Conservation (phyloP, 2,329 filamentous ascomycete species). For the Colletotrichum liaoningense region DNA sequence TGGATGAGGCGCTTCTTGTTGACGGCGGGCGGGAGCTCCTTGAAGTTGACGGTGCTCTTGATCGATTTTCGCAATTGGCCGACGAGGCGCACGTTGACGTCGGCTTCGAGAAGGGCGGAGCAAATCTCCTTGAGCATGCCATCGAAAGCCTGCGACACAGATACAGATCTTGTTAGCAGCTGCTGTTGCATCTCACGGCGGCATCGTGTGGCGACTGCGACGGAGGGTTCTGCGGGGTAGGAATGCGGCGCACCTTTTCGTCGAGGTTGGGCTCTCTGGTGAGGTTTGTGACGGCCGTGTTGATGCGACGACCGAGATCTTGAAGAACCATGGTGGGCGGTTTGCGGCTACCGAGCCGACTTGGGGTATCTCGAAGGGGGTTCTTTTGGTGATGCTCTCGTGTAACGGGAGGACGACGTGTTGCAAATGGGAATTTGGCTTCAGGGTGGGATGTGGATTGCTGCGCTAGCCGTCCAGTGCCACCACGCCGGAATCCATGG, state of each 20-base stretch:
- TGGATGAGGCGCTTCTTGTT: slow-evolving; percentile 99
- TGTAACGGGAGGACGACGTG: slow-evolving; percentile 16
- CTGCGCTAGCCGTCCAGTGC: slow-evolving; percentile 21
- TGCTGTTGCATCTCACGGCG: background rate
- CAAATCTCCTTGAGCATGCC: slow-evolving; percentile 99
- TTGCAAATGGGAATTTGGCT: slow-evolving; percentile 37
- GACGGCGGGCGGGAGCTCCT: slow-evolving; percentile 87
- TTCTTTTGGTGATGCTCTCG: slow-evolving; percentile 21
- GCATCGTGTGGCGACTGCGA: slow-evolving; percentile 3
- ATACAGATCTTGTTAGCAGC: background rate
- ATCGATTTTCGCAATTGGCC: slow-evolving; percentile 93
- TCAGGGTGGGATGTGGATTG: slow-evolving; percentile 32
- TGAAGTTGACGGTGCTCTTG: slow-evolving; percentile 91
- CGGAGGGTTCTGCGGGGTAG: background rate
- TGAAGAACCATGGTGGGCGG: slow-evolving; percentile 86
- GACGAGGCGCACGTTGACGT: slow-evolving; percentile 96
- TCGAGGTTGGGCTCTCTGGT: slow-evolving; percentile 93
- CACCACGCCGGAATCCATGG: slow-evolving; percentile 14
- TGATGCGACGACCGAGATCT: slow-evolving; percentile 98
- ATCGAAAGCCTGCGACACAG: slow-evolving; percentile 81
- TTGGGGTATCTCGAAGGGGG: slow-evolving; percentile 16
- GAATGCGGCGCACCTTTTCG: slow-evolving; percentile 77
- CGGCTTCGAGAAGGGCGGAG: slow-evolving; percentile 92
- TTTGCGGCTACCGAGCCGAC: slow-evolving; percentile 37
- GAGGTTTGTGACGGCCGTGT: slow-evolving; percentile 93